Evolutionary conservation across 257 asterid species (phyloP), one percentile per base, ranked within the genome.

Genomic region (Oldenlandia corymbosa): DNA sequence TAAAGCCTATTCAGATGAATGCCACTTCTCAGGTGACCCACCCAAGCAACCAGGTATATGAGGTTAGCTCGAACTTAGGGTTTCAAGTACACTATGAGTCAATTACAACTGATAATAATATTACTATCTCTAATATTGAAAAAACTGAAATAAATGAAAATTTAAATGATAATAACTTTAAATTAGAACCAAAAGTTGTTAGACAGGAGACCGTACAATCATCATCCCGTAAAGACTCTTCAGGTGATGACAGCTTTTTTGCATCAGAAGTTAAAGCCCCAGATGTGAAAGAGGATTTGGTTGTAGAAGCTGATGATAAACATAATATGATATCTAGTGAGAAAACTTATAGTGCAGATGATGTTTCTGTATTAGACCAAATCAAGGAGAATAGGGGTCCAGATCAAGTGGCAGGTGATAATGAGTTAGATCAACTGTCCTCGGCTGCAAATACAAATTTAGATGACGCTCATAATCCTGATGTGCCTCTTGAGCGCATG

Each of bases 61-160:
- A 77, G 71, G 69, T 69, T 69, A 69, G 74, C 76, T 32, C 71
- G 62, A 77, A 62, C 66, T 66, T 73, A 73, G 82, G 78, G 82
- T 77, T 65, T 69, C 75, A 73, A 73, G 78, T 76, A 73, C 68
- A 76, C 31, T 72, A 71, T 66, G 82, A 77, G 70, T 73, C 76
- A 66, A 65, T 77, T 73, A 62, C 71, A 73, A 62, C 64, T 77
- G 78, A 77, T 73, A 54, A 77, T 73, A 54, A 13, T 5, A 41
- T 28, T 30, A 55, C 55, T 73, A 65, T 77, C 58, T 41, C 66
- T 64, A 34, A 60, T 77, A 42, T 62, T 66, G 66, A 66, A 56
- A 73, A 58, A 41, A 72, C 69, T 41, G 76, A 73, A 69, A 71
- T 61, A 69, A 77, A 73, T 42, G 73, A 73, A 69, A 73, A 77